A percentile compares a stretch with the other conserved stretches of the same genome.
Conservation (phyloP, 106 monocot species). For the Dioscorea dumetorum region DNA sequence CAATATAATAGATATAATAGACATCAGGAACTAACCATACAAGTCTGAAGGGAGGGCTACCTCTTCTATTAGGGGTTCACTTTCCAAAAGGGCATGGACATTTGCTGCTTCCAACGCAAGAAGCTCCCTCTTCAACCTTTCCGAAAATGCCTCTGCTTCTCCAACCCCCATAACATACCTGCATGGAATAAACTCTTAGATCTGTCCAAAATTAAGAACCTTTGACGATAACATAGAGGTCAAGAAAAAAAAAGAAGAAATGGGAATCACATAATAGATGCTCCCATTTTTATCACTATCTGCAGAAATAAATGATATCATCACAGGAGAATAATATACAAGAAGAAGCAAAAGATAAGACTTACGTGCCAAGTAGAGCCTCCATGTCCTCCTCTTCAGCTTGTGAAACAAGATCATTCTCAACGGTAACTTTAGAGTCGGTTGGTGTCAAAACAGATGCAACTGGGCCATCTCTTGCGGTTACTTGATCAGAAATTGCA, state of each 20-base stretch:
- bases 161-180: constrained; percentile 99
- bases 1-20: too few relatives aligned
- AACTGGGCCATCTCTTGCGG: constrained; percentile 41
- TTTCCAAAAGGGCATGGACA: constrained; percentile 88
- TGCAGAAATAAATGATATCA: too few relatives aligned
- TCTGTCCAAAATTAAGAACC: too few relatives aligned
- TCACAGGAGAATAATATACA: not conserved
- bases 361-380: constrained; percentile 96
- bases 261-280: too few relatives aligned
- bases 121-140: constrained; percentile 87
- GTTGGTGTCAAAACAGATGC: constrained; percentile 42
- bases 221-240: not conserved
- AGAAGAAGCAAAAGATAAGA: not conserved
- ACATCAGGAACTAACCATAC: too few relatives aligned
- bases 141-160: constrained; percentile 99
- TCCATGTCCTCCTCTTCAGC: constrained; percentile 99
- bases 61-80: constrained; percentile 88
- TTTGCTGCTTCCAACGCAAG: constrained; percentile 97
- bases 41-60: constrained; percentile 12
- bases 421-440: constrained; percentile 91
- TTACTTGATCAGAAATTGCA: constrained; percentile 41
- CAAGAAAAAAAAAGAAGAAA: not conserved
- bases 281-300: too few relatives aligned
- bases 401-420: constrained; percentile 90
- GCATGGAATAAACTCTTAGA: constrained; percentile 6